These are phyloP conservation scores for Thelephora ganbajun DNA, from an alignment of 768 basidiomycete species.

Conservation along the genomic window DNA sequence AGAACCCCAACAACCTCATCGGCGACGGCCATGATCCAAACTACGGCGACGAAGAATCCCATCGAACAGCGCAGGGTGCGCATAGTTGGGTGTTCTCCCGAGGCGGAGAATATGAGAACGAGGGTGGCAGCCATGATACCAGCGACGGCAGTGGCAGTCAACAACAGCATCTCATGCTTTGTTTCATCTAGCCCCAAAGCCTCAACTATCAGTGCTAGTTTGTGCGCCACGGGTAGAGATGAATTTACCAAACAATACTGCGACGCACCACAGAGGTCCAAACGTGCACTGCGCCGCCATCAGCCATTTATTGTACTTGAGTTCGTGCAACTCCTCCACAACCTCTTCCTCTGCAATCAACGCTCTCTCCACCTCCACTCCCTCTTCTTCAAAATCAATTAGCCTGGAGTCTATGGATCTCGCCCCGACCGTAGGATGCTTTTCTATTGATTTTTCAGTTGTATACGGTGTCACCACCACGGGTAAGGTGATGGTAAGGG, in stretches of 20 bases:
- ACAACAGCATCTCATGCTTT: conserved; percentile 31
- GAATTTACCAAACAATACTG: conserved; percentile 64
- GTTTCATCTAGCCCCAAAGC: conserved; percentile 26
- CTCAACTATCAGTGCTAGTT: not conserved
- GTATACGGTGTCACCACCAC: conserved; percentile 63
- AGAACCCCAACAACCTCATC: conserved; percentile 91
- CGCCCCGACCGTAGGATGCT: conserved; percentile 14
- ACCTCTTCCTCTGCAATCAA: conserved; percentile 66
- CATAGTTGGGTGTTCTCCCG: conserved; percentile 40
- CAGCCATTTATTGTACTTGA: conserved; percentile 67
- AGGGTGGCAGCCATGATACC: conserved; percentile 41
- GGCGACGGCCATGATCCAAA: conserved; percentile 98
- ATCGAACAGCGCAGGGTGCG: conserved; percentile 70
- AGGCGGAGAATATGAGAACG: conserved; percentile 45
- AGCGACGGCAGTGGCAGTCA: conserved; percentile 36
- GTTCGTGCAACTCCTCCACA: conserved; percentile 52
- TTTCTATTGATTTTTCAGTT: conserved; percentile 23
- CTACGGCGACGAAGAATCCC: conserved; percentile 81
- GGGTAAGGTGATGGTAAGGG: conserved; percentile 78
- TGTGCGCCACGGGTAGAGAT: not conserved
- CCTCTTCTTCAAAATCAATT: conserved; percentile 66
- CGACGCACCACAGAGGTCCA: conserved; percentile 67
- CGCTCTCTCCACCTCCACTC: conserved; percentile 35
- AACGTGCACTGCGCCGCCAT: conserved; percentile 73
- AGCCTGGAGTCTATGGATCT: conserved; percentile 26